phyloP scores from a whole-genome alignment of 2,329 filamentous ascomycete species.

The Alternaria viburni region DNA sequence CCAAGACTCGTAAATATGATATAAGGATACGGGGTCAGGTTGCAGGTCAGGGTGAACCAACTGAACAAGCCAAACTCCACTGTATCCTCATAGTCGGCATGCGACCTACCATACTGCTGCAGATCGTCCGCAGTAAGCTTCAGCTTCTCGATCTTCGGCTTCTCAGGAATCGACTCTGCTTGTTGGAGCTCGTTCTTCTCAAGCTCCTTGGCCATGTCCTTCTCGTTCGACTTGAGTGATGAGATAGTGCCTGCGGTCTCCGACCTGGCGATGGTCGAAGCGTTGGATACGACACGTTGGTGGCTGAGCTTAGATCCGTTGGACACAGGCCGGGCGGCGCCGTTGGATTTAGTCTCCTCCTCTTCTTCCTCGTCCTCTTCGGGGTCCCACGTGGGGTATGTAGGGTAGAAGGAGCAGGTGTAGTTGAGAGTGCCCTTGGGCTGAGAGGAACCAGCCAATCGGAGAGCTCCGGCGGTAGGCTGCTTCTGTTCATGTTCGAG shows the following conservation, averaged over 20 bases:
- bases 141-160: slow-evolving; percentile 73
- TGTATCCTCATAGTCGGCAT: slow-evolving; percentile 16
- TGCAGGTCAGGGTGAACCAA: slow-evolving; percentile 31
- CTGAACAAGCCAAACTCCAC: slow-evolving; percentile 29
- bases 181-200: slow-evolving; percentile 56
- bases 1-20: neutral
- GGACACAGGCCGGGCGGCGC: slow-evolving; percentile 30
- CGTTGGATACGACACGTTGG: slow-evolving; percentile 25
- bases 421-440: slow-evolving; percentile 83
- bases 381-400: slow-evolving; percentile 84
- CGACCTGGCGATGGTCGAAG: slow-evolving; percentile 29
- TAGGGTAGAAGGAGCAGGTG: slow-evolving; percentile 88
- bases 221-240: slow-evolving; percentile 49
- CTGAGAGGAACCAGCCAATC: slow-evolving; percentile 73
- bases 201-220: slow-evolving; percentile 54
- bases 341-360: slow-evolving; percentile 23
- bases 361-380: slow-evolving; percentile 74
- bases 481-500: slow-evolving; percentile 78
- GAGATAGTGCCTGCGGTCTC: slow-evolving; percentile 51
- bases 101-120: slow-evolving; percentile 70
- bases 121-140: slow-evolving; percentile 81
- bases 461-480: slow-evolving; percentile 69
- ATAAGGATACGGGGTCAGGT: slow-evolving; percentile 26
- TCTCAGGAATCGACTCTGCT: slow-evolving; percentile 56
- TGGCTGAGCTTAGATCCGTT: slow-evolving; percentile 28